These are phyloP conservation scores for Tuber melanosporum DNA, from an alignment of 495 filamentous ascomycete genomes.

Conservation along the genomic window DNA sequence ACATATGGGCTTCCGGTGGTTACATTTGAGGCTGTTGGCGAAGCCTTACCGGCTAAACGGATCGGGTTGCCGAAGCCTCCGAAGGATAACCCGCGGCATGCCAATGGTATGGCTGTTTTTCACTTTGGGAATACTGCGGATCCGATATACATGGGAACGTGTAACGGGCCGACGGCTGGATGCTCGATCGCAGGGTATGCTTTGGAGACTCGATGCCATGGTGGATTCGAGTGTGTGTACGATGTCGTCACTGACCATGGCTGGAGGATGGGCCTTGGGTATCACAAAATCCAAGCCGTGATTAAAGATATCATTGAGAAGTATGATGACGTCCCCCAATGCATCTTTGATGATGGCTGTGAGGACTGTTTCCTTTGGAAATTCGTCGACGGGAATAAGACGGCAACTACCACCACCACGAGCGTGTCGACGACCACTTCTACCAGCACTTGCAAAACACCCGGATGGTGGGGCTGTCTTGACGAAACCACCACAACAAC, in stretches of 20 bases:
- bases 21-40: constrained; percentile 84
- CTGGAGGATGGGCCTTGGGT: constrained; percentile 78
- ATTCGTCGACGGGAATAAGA: constrained; percentile 83
- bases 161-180: constrained; percentile 76
- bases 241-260: constrained; percentile 84
- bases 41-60: constrained; percentile 77
- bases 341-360: constrained; percentile 65
- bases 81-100: constrained; percentile 56
- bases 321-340: constrained; percentile 72
- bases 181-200: constrained; percentile 94
- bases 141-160: constrained; percentile 88
- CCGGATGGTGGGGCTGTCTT: constrained; percentile 67
- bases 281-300: constrained; percentile 76
- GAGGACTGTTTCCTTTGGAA: constrained; percentile 91
- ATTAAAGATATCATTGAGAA: constrained; percentile 76
- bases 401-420: constrained; percentile 59
- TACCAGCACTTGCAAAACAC: constrained; percentile 53
- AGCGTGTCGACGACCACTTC: constrained; percentile 48
- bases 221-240: constrained; percentile 78
- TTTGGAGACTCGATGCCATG: constrained; percentile 84
- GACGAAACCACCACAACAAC: constrained; percentile 50
- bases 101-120: constrained; percentile 62
- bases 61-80: constrained; percentile 84
- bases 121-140: constrained; percentile 96
- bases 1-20: constrained; percentile 83